Conservation (phyloP, 176 grass and related monocot genomes). For the Oryza nivara region DNA sequence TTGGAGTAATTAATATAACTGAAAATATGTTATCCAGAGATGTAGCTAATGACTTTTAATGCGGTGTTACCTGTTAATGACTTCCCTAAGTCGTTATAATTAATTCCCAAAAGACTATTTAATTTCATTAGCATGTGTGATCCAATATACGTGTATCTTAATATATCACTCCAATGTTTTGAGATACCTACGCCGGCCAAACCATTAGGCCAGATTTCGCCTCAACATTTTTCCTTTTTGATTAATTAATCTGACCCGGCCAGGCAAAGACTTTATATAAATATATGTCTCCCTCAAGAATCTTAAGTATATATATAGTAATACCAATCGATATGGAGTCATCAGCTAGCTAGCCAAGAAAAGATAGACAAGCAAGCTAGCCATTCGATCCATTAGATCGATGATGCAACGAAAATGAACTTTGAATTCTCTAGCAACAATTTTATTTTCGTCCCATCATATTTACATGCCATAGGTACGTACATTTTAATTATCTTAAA, state of each 20-base stretch:
- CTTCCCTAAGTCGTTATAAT: neutral
- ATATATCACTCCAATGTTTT: neutral
- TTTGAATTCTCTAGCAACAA: neutral
- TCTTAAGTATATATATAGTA: neutral
- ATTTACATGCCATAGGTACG: too few species aligned
- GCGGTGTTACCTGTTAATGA: too few species aligned
- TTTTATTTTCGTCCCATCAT: neutral
- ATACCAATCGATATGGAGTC: neutral
- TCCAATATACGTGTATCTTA: too few species aligned
- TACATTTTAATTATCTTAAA: neutral
- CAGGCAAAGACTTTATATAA: too few species aligned
- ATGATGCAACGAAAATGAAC: neutral
- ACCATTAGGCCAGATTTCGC: neutral
- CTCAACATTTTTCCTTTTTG: neutral
- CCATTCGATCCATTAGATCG: neutral
- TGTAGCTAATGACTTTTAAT: neutral
- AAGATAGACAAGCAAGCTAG: neutral
- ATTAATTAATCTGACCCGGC: too few species aligned
- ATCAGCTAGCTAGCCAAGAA: neutral
- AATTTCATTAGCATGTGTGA: neutral
- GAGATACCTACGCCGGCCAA: neutral
- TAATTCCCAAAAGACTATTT: neutral
- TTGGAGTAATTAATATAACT: neutral
- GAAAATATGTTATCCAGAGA: too few species aligned
- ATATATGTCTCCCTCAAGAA: neutral